Conservation (phyloP, 768 basidiomycete genomes). For the Leccinum rimulosum region DNA sequence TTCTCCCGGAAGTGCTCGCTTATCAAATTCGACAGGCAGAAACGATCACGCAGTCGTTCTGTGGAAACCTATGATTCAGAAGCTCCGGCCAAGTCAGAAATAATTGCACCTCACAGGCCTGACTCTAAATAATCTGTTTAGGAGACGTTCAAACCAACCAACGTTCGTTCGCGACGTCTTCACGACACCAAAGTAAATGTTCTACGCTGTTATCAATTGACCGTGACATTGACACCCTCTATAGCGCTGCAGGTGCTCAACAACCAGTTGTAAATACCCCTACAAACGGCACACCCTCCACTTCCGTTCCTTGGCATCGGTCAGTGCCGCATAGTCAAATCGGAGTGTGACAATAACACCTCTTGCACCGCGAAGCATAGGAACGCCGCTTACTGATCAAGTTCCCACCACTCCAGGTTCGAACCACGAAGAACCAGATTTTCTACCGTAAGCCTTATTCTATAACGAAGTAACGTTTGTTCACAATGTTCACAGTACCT, state of each 20-base stretch:
- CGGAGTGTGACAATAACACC: not conserved
- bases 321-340: slow-evolving; percentile 2
- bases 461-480: not conserved
- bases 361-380: slow-evolving; percentile 6
- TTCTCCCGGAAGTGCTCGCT: not conserved
- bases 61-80: slow-evolving; percentile 3
- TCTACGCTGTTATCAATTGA: not conserved
- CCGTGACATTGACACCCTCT: not conserved
- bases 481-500: slow-evolving; percentile 9
- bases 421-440: slow-evolving; percentile 12
- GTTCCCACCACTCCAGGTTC: not conserved
- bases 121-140: not conserved
- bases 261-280: not conserved
- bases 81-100: slow-evolving; percentile 25
- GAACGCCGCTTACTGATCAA: not conserved
- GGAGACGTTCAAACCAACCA: slow-evolving; percentile 8
- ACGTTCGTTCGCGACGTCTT: slow-evolving; percentile 5
- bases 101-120: not conserved
- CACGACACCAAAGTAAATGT: slow-evolving; percentile 5
- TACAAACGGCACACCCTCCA: not conserved
- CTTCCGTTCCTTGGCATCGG: slow-evolving; percentile 6
- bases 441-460: slow-evolving; percentile 16
- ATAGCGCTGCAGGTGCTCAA: not conserved
- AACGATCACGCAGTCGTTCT: slow-evolving; percentile 26
- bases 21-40: slow-evolving; percentile 15